Base-by-base conservation (phyloP, 495 filamentous ascomycete species). In the Cercophora samala region DNA sequence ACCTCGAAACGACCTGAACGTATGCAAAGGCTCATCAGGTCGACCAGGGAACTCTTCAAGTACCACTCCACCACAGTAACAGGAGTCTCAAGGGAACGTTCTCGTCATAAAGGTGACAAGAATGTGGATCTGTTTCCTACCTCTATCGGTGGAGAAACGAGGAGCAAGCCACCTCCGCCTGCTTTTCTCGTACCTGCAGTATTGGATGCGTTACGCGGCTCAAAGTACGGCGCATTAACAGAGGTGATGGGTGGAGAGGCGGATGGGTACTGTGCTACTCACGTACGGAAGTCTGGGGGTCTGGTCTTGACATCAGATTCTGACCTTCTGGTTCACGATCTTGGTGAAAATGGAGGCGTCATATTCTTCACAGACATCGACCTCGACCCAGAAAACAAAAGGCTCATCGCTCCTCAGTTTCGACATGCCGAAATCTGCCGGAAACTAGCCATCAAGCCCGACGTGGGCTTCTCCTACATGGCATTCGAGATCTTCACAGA, bases 171-270 rank as follows among this genome's bases (percentile, higher is more conserved):
- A 15, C 89, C 87, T 0, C 78, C 82, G 18, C 84, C 86, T 18
- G 79, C 88, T 0, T 92, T 93, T 65, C 81, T 92, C 22, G 86
- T 93, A 3, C 83, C 90, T 0, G 84, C 86, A 18, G 79, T 91
- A n/a, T 80, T 89, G 61, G 90, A 93, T 65, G 82, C 85, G 15
- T 73, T 93, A 17, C 76, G 68, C 22, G 51, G 32, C 6, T 78
- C 73, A 21, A 66, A 71, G 0, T 92, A 86, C 78, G 80, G 77
- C 3, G 65, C 75, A 4, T 68, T 86, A 3, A 84, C 83, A 3
- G 67, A 77, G 15, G 82, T 91, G 53, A 85, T 91, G 1, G 82
- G 88, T 0, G 90, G 89, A 0, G 91, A 93, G 73, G 91, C 91
- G 21, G 90, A 93, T 70, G 71, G 76, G 5, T 89, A 84, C 69